A percentile compares a stretch with the other conserved stretches of the same genome.
These are phyloP conservation scores for Penicillium lividum DNA, from an alignment of 495 filamentous ascomycete genomes.

Conservation along the genomic window DNA sequence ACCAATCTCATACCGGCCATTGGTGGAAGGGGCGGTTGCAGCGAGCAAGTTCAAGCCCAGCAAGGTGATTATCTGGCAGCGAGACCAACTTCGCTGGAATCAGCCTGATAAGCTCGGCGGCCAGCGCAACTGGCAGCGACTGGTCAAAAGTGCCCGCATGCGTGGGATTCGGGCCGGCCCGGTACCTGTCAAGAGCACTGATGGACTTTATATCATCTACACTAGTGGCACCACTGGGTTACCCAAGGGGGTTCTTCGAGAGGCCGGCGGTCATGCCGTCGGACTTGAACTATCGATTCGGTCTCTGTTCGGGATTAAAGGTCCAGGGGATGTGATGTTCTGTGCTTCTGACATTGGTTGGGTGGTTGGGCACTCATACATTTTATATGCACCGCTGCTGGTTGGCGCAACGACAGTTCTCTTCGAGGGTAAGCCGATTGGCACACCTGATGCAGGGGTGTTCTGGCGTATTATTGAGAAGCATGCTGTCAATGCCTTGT, in stretches of 20 bases:
- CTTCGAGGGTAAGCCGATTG: conserved; percentile 90
- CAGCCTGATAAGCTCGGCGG: conserved; percentile 60
- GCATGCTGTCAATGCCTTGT: conserved; percentile 79
- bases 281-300: conserved; percentile 77
- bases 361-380: conserved; percentile 85
- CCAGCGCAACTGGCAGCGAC: conserved; percentile 76
- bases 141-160: conserved; percentile 66
- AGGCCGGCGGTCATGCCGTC: conserved; percentile 86
- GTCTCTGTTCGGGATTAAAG: conserved; percentile 76
- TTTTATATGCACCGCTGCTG: conserved; percentile 81
- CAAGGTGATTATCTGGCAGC: conserved; percentile 73
- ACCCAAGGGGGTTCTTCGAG: conserved; percentile 84
- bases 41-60: conserved; percentile 62
- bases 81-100: conserved; percentile 75
- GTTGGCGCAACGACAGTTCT: conserved; percentile 83
- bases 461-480: conserved; percentile 88
- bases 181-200: conserved; percentile 74
- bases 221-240: conserved; percentile 82
- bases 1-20: conserved; percentile 66
- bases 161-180: conserved; percentile 65
- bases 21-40: conserved; percentile 67
- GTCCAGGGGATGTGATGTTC: conserved; percentile 82
- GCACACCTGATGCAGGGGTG: conserved; percentile 81
- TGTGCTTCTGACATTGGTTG: conserved; percentile 82
- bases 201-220: conserved; percentile 88